These are phyloP conservation scores for Cladosporium sp. DNA, from an alignment of 2,329 filamentous ascomycete species.

Conservation along the genomic window DNA sequence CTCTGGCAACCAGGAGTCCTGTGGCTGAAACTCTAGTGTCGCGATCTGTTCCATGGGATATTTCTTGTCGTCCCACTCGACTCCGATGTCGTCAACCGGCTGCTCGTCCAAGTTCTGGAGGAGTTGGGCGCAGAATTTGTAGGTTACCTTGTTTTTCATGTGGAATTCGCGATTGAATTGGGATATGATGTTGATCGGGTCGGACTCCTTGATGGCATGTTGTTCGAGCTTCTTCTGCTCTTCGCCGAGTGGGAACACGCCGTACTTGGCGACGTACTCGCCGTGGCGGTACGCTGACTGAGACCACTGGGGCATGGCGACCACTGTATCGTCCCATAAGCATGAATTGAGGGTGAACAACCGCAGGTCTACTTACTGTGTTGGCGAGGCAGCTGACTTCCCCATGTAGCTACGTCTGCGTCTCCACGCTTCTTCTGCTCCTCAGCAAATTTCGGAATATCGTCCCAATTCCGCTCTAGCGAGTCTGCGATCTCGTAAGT, in stretches of 20 bases:
- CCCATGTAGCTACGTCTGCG: slow-evolving; percentile 29
- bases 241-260: slow-evolving; percentile 28
- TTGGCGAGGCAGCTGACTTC: slow-evolving; percentile 27
- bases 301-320: slow-evolving; percentile 32
- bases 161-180: slow-evolving; percentile 30
- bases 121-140: slow-evolving; percentile 32
- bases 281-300: slow-evolving; percentile 34
- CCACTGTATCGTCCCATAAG: slow-evolving; percentile 21
- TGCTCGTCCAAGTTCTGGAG: slow-evolving; percentile 32
- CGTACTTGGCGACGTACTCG: slow-evolving; percentile 32
- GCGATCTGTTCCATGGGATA: slow-evolving; percentile 32
- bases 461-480: slow-evolving; percentile 32
- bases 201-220: slow-evolving; percentile 24
- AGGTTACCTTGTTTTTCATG: slow-evolving; percentile 31
- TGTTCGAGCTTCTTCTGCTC: slow-evolving; percentile 28
- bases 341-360: not conserved
- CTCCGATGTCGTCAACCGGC: slow-evolving; percentile 32
- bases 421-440: slow-evolving; percentile 27
- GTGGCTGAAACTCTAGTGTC: slow-evolving; percentile 37
- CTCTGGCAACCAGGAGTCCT: slow-evolving; percentile 38
- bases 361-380: slow-evolving; percentile 22
- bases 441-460: slow-evolving; percentile 28
- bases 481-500: slow-evolving; percentile 33
- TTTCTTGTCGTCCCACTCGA: slow-evolving; percentile 31
- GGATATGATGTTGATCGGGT: slow-evolving; percentile 31